Evolutionary conservation across 1,284 basidiomycete species (phyloP), one percentile per base, ranked within the genome.

Genomic region (Boletus semigastroideus): DNA sequence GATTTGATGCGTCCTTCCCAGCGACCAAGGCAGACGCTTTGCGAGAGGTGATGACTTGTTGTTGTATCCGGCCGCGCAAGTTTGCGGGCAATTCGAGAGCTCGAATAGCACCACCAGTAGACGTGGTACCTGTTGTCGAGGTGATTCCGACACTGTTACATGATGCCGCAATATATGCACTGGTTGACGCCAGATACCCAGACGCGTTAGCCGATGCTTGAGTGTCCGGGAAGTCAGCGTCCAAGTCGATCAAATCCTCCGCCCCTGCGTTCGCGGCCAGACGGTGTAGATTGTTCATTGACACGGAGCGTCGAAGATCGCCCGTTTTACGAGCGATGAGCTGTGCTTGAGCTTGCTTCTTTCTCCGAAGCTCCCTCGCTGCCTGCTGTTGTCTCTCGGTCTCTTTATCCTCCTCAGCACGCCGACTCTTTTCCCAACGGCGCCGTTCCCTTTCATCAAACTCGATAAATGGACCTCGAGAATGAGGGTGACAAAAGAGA

Each of bases 131-230:
- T 46, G 70, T 70, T 13, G 90, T 92, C 5, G 95, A 97, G 2
- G 96, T 94, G 64, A 98, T 86, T 39, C 84, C 80, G 45, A 98
- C 92, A 59, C 92, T 96, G 72, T 99, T 99, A 16, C 94, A 94
- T 1, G 94, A 97, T 5, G 94, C 94, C 42, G 93, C 92, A 54
- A 90, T 78, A 64, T 89, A 93, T 17, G 77, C 79, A 37, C 76
- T 75, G 4, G 68, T 69, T 14, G 87, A 84, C 11, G 79, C 77
- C 9, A 84, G 72, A 63, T 83, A 89, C 5, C 87, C 86, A 4
- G 87, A 90, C 22, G 86, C 84, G 52, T 83, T 80, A 19, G 76
- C 77, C 3, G 83, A 84, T 43, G 80, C 81, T 33, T 69, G 57
- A 3, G 69, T 68, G 46, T 80, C 79, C 19, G 47, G 61, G 20